A percentile compares a stretch with the other conserved stretches of the same genome.
phyloP scores from a whole-genome alignment of 2,329 filamentous ascomycete species.

The Aspergillus quadricinctus region DNA sequence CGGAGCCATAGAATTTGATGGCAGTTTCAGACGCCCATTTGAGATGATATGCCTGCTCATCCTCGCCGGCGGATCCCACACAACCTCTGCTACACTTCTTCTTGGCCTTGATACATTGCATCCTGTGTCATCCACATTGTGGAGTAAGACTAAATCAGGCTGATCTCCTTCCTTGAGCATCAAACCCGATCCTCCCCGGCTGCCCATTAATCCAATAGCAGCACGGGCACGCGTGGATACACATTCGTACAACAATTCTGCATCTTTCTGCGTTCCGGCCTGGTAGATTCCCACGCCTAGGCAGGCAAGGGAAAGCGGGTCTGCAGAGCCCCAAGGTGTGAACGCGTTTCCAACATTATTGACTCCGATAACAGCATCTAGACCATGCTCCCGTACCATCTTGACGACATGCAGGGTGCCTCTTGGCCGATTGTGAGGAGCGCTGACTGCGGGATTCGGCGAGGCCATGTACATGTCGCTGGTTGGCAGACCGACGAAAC shows the following conservation, averaged over 20 bases:
- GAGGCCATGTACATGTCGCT: slow-evolving; percentile 72
- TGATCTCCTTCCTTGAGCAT: slow-evolving; percentile 7
- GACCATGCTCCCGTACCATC: slow-evolving; percentile 54
- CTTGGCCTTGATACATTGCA: slow-evolving; percentile 24
- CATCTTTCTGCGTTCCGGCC: slow-evolving; percentile 57
- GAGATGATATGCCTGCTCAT: slow-evolving; percentile 23
- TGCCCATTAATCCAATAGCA: slow-evolving; percentile 30
- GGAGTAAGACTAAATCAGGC: slow-evolving; percentile 22
- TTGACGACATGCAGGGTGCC: slow-evolving; percentile 60
- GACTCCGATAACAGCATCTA: slow-evolving; percentile 60
- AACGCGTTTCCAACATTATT: slow-evolving; percentile 75
- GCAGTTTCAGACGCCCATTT: slow-evolving; percentile 15
- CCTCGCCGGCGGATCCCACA: slow-evolving; percentile 35
- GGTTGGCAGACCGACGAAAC: slow-evolving; percentile 65
- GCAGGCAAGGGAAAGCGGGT: slow-evolving; percentile 61
- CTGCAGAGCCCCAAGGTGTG: slow-evolving; percentile 64
- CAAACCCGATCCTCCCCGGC: neutral
- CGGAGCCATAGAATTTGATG: neutral
- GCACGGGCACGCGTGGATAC: slow-evolving; percentile 43
- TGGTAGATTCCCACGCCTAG: slow-evolving; percentile 65
- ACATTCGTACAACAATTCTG: slow-evolving; percentile 54
- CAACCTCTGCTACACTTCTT: slow-evolving; percentile 31
- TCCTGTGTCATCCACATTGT: slow-evolving; percentile 29
- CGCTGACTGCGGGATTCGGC: slow-evolving; percentile 23
- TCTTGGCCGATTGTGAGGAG: slow-evolving; percentile 37